Conservation (phyloP, 2,329 filamentous ascomycete genomes). For the Cytospora paraplurivora region DNA sequence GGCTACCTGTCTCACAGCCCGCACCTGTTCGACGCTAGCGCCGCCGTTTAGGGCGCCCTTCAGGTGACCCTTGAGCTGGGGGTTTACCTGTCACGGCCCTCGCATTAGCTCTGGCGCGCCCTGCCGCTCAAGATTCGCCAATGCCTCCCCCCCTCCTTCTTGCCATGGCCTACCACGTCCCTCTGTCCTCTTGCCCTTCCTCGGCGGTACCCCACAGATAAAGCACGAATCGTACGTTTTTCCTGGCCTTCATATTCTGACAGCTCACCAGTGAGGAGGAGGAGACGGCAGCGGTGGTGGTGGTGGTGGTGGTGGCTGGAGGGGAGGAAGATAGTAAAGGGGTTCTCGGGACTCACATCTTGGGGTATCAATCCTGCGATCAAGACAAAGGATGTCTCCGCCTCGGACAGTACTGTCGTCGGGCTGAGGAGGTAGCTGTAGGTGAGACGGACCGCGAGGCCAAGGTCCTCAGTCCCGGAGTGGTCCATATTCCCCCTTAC, state of each 20-base stretch:
- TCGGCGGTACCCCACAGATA: not conserved
- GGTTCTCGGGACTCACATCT: constrained; percentile 43
- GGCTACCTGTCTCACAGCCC: constrained; percentile 49
- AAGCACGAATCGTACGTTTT: not conserved
- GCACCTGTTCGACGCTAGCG: constrained; percentile 50
- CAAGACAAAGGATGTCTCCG: constrained; percentile 54
- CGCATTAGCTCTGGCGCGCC: constrained; percentile 22
- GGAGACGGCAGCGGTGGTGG: not conserved
- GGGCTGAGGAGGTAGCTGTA: constrained; percentile 54
- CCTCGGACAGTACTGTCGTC: constrained; percentile 45
- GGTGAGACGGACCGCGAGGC: constrained; percentile 48
- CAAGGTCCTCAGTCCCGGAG: constrained; percentile 53
- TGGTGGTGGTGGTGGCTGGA: not conserved
- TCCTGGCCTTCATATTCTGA: not conserved
- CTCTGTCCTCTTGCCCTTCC: not conserved
- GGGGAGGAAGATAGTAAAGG: not conserved
- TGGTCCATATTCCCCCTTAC: constrained; percentile 52
- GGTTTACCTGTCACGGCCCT: constrained; percentile 45
- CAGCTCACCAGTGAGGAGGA: not conserved
- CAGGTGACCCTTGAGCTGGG: constrained; percentile 56
- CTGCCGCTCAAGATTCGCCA: constrained; percentile 11
- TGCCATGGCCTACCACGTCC: not conserved
- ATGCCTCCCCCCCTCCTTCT: not conserved
- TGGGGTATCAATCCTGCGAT: constrained; percentile 54
- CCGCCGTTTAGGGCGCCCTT: constrained; percentile 53